phyloP scores from a whole-genome alignment of 306 rosid genomes.

The Glycine soja region DNA sequence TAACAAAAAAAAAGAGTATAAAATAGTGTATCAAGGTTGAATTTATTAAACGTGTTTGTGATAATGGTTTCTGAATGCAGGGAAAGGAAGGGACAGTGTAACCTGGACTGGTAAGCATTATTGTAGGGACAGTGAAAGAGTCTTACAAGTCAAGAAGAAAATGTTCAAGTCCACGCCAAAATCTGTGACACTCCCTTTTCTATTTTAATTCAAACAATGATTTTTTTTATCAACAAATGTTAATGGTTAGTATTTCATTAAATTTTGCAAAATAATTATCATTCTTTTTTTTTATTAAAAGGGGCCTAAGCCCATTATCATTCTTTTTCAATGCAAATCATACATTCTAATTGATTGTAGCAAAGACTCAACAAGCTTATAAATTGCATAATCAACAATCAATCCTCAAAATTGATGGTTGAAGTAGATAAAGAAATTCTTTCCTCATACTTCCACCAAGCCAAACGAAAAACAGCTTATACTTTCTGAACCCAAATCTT shows the following conservation, averaged over 20 bases:
- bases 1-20: too few species aligned
- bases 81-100: background rate
- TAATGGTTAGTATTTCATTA: background rate
- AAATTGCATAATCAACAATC: background rate
- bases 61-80: too few species aligned
- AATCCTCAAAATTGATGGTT: conserved; percentile 11
- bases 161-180: too few species aligned
- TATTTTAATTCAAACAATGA: background rate
- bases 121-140: too few species aligned
- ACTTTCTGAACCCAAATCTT: background rate
- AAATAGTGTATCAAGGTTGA: too few species aligned
- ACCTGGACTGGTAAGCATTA: background rate
- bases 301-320: too few species aligned
- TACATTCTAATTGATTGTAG: background rate
- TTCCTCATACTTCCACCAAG: background rate
- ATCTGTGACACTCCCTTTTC: background rate
- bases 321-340: background rate
- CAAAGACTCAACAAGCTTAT: too few species aligned
- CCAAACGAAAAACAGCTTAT: background rate
- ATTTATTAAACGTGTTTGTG: too few species aligned
- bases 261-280: background rate
- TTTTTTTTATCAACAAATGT: too few species aligned
- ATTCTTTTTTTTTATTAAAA: background rate
- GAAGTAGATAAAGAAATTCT: background rate
- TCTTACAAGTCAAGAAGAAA: too few species aligned